Base-by-base conservation (phyloP, 1,284 basidiomycete genomes). In the Apiotrichum laibachii region DNA sequence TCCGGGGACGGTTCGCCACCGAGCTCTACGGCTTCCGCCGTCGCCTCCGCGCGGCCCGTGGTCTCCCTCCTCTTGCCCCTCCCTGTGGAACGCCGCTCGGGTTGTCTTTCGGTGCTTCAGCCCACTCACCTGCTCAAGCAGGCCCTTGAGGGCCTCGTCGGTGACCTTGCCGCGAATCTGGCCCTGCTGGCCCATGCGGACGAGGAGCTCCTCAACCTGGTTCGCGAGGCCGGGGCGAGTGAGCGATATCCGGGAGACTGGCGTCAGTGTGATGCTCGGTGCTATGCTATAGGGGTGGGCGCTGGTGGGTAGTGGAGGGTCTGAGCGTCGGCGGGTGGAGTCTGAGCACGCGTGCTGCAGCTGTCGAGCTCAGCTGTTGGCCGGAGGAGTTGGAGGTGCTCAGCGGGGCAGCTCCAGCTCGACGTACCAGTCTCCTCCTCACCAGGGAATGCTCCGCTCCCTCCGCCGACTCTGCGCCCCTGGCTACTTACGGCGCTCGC, bases 111-210 rank as follows among this genome's bases (percentile, higher is more conserved):
- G 10, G 15, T 16, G 34, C 34, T 10, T 21, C 34, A 13, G 33
- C 48, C 1, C 19, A 64, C 70, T 66, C 64, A 93, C 93, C 84
- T 98, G 93, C 73, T 98, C 91, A 56, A 99, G 82, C 19, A 99
- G 80, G 40, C 87, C 88, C 70, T 98, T 95, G 59, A 99, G 82
- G 72, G 95, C 92, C 49, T 85, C 83, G 75, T 99, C 95, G 31
- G 85, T 87, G 46, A 99, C 88, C 56, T 88, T 83, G 13, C 89
- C 88, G 56, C 88, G 83, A 50, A 98, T 80, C 77, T 97, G 93
- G n/a, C 94, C 93, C 2, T 85, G 83, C 77, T 94, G 91, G 9
- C 89, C 93, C 91, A 97, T 94, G 45, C 90, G 85, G 40, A 93
- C 73, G 46, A 99, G 81, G 57, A 96, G 85, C 15, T 83, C 83